These are phyloP conservation scores for Quercus mongolica DNA, from an alignment of 306 rosid genomes.

Conservation along the genomic window DNA sequence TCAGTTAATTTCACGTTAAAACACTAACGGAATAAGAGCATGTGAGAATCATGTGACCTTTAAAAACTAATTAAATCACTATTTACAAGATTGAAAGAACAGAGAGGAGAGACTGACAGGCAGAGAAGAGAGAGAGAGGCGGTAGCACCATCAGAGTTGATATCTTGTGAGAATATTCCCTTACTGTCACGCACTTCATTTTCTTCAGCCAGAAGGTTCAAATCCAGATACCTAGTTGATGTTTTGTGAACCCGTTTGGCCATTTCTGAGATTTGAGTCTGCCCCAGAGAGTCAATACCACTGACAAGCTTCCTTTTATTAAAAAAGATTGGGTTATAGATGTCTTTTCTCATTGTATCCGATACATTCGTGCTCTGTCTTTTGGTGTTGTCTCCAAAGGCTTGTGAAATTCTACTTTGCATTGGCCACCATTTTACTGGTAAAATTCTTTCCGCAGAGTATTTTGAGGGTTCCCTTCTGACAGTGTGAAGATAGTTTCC, in stretches of 20 bases:
- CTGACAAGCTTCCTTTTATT: constrained; percentile 67
- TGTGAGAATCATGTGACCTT: no score
- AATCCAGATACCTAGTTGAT: constrained; percentile 57
- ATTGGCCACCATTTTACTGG: constrained; percentile 44
- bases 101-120: no score
- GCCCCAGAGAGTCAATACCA: constrained; percentile 38
- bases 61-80: no score
- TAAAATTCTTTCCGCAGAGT: constrained; percentile 60
- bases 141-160: no score
- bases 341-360: constrained; percentile 1
- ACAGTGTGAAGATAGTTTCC: constrained; percentile 23
- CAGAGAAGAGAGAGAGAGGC: no score
- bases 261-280: constrained; percentile 37
- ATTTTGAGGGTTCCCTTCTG: constrained; percentile 34
- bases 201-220: constrained; percentile 89
- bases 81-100: no score
- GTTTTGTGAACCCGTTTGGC: constrained; percentile 62
- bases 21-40: no score
- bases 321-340: constrained; percentile 35
- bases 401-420: constrained; percentile 43
- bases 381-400: constrained; percentile 24
- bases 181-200: constrained; percentile 33
- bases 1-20: no score
- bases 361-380: constrained; percentile 25
- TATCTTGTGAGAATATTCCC: constrained; percentile 26